Evolutionary conservation across 768 basidiomycete species (phyloP), one percentile per base, ranked within the genome.

Genomic region (Podaxis sp.): DNA sequence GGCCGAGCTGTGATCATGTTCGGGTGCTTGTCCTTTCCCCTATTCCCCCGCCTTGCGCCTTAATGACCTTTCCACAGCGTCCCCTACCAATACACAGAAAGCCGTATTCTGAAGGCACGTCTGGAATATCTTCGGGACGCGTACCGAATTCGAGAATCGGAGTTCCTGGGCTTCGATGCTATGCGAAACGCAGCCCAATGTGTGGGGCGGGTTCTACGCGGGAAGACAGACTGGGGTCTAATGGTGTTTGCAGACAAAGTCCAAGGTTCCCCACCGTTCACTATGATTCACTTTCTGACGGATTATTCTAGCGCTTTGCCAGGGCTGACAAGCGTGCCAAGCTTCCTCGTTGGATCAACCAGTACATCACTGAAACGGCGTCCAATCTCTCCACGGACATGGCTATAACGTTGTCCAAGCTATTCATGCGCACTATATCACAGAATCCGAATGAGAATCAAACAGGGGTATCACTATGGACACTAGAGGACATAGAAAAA

Each of bases 231-330:
- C 76, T 99, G 97, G 93, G 97, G 97, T 37, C 76, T 99, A 69
- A 99, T 99, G 97, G 88, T 99, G 11, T 99, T 99, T 73, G 97
- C 97, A 0, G 97, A 99, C 76, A 97, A 96, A 86, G 97, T 95
- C 36, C 40, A 57, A 55, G n/a, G 38, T 26, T 44, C 40, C 30
- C 15, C 26, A 10, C 33, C 46, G 38, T 65, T 57, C 33, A 36
- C 58, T 53, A 33, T 24, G 22, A 10, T 30, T 6, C 20, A 15
- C 49, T 41, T 52, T 66, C 17, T 58, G 50, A 50, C 20, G 53
- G 22, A 3, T 7, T 58, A 55, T 62, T 30, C 40, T 3, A 96
- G 94, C 89, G 94, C 22, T 96, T 95, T 72, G 93, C 94, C 11
- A 86, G 95, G 54, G 90, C 91, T 6, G 94, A 96, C 71, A 96